phyloP scores from a whole-genome alignment of 371 early-diverging fungal species.

The Mucor plumbeus region DNA sequence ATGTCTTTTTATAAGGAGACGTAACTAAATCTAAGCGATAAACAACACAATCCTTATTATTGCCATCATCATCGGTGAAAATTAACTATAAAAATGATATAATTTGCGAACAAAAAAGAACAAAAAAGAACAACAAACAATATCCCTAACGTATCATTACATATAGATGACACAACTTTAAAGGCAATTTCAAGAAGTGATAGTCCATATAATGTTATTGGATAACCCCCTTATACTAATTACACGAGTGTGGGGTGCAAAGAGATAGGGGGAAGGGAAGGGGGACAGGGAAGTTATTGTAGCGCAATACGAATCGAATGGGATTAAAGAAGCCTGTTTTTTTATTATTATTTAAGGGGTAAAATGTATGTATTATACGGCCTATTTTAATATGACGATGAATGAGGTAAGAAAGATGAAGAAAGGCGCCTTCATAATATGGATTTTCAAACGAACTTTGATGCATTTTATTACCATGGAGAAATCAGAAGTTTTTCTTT shows the following conservation, averaged over 20 bases:
- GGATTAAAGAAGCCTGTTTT: not conserved
- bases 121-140: not conserved
- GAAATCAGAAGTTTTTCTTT: not conserved
- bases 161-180: not conserved
- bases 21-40: not conserved
- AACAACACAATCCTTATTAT: not conserved
- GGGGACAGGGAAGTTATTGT: not conserved
- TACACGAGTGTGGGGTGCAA: not conserved
- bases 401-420: not conserved
- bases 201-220: not conserved
- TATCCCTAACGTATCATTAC: not conserved
- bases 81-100: not conserved
- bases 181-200: not conserved
- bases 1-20: not conserved
- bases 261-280: too few relatives aligned
- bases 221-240: not conserved
- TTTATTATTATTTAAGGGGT: not conserved
- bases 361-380: not conserved
- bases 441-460: not conserved
- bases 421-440: not conserved
- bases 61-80: not conserved
- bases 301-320: conserved; percentile 1
- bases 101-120: not conserved
- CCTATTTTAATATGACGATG: conserved; percentile 11
- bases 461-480: not conserved